Percentiles rank a stretch among this genome's conserved stretches.
phyloP scores from a whole-genome alignment of 768 basidiomycete genomes.

The Lactarius akahatsu region DNA sequence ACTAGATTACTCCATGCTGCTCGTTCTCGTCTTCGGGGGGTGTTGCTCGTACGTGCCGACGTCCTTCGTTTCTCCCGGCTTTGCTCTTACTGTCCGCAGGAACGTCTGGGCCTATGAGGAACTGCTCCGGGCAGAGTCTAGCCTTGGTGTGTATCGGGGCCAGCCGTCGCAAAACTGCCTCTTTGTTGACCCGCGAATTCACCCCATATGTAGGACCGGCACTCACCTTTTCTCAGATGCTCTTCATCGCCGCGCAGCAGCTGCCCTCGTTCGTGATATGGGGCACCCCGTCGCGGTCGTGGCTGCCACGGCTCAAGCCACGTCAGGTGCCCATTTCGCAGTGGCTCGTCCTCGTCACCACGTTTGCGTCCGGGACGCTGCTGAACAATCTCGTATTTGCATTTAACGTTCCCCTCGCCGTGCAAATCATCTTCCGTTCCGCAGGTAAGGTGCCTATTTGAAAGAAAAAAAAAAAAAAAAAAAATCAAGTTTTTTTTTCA shows the following conservation, averaged over 20 bases:
- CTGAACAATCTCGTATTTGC: conserved; percentile 83
- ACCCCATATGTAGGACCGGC: conserved; percentile 56
- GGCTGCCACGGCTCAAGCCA: conserved; percentile 56
- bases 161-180: too few species aligned
- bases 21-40: conserved; percentile 73
- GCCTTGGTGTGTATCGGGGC: conserved; percentile 49
- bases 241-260: conserved; percentile 69
- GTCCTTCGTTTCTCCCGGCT: conserved; percentile 2
- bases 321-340: conserved; percentile 63
- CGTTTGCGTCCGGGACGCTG: conserved; percentile 64
- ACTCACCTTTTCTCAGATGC: conserved; percentile 81
- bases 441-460: conserved; percentile 50
- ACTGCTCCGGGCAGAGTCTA: conserved; percentile 65
- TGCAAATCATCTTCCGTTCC: conserved; percentile 84
- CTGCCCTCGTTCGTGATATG: conserved; percentile 60
- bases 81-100: conserved; percentile 36
- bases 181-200: neutral
- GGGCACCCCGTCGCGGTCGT: conserved; percentile 14
- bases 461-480: too few species aligned
- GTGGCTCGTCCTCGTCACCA: conserved; percentile 71
- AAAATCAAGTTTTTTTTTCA: too few species aligned
- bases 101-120: conserved; percentile 81
- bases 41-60: conserved; percentile 70
- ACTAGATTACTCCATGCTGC: conserved; percentile 42
- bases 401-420: conserved; percentile 69